Conservation (phyloP, 2,329 filamentous ascomycete genomes). For the Sporothrix mexicana region DNA sequence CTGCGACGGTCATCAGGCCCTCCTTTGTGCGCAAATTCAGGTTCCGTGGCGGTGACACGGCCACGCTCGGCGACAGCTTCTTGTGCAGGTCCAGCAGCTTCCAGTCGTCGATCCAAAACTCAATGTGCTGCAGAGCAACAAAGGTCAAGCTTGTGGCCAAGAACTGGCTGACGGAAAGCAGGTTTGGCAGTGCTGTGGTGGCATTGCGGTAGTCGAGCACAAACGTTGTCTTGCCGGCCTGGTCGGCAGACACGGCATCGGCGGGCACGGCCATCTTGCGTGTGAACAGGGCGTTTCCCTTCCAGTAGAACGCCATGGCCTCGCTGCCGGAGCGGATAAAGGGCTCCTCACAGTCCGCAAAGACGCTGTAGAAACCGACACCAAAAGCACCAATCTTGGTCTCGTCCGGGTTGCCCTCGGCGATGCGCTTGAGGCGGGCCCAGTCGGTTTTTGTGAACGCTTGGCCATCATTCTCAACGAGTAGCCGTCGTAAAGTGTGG, state of each 20-base stretch:
- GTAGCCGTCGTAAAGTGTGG: conserved; percentile 83
- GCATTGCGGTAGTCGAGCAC: conserved; percentile 91
- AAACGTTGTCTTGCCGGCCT: conserved; percentile 80
- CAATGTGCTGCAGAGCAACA: conserved; percentile 84
- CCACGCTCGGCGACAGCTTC: conserved; percentile 78
- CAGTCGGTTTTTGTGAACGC: conserved; percentile 91
- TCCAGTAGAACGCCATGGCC: conserved; percentile 99
- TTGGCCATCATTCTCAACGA: conserved; percentile 91
- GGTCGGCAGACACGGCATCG: conserved; percentile 56
- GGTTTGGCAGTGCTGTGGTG: conserved; percentile 82
- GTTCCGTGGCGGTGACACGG: conserved; percentile 75
- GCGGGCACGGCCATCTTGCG: conserved; percentile 76
- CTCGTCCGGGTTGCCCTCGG: conserved; percentile 98
- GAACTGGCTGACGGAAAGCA: conserved; percentile 88
- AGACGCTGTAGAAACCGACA: conserved; percentile 98
- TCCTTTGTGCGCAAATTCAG: conserved; percentile 84
- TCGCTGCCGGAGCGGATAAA: conserved; percentile 92
- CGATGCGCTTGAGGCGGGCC: conserved; percentile 91
- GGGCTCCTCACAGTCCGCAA: conserved; percentile 96
- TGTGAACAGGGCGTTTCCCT: conserved; percentile 95
- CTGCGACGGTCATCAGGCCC: conserved; percentile 82
- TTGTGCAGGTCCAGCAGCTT: conserved; percentile 80
- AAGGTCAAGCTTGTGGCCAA: conserved; percentile 95
- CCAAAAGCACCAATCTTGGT: conserved; percentile 99
- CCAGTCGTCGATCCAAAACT: conserved; percentile 89